Percentiles rank a stretch among this genome's conserved stretches.
Evolutionary conservation across 495 filamentous ascomycete genomes (phyloP).

Genomic region (Neurospora intermedia): DNA sequence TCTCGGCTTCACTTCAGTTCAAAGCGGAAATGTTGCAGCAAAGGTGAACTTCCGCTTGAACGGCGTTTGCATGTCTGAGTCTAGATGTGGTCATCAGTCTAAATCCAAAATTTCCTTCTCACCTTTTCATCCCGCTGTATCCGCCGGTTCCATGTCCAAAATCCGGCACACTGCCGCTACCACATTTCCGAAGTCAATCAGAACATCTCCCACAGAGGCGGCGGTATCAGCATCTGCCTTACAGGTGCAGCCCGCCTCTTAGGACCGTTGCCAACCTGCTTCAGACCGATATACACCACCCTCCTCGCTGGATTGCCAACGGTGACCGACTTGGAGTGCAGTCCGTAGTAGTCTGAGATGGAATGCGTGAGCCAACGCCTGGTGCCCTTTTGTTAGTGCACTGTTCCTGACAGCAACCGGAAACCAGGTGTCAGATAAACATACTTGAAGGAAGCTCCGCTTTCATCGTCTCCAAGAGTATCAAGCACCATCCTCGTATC

Average conservation of each 20-base stretch:
- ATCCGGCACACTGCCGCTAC: neutral
- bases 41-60: neutral
- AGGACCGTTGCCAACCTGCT: slow-evolving; percentile 26
- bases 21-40: neutral
- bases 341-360: slow-evolving; percentile 85
- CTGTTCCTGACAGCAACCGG: neutral
- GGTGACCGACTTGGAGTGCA: slow-evolving; percentile 74
- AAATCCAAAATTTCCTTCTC: neutral
- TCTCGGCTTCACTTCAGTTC: neutral
- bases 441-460: slow-evolving; percentile 66
- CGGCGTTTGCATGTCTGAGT: neutral
- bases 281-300: slow-evolving; percentile 83
- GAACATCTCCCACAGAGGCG: slow-evolving; percentile 26
- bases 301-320: slow-evolving; percentile 63
- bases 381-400: neutral
- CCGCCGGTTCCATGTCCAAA: neutral
- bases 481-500: slow-evolving; percentile 74
- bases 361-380: slow-evolving; percentile 92
- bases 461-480: slow-evolving; percentile 57
- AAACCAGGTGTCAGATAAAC: slow-evolving; percentile 15
- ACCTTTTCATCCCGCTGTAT: neutral
- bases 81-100: neutral
- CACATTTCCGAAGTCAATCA: neutral
- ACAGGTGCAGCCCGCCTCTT: neutral
- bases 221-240: slow-evolving; percentile 10